Evolutionary conservation across 2,329 filamentous ascomycete genomes (phyloP).

Genomic region (Thelonectria discophora): DNA sequence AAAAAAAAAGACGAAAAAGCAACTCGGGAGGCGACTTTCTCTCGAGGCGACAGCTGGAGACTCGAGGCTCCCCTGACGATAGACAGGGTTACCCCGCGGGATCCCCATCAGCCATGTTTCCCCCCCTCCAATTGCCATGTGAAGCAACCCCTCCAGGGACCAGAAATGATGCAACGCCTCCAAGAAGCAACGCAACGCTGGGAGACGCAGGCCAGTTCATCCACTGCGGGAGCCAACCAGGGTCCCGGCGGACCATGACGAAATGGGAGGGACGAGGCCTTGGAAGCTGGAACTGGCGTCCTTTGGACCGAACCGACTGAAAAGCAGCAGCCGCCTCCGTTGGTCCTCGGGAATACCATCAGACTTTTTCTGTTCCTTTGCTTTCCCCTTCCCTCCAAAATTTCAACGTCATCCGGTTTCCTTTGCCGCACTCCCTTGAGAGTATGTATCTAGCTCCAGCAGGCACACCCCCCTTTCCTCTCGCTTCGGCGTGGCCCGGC

Average conservation of each 20-base stretch:
- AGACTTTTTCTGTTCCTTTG: background rate
- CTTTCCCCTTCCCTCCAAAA: constrained; percentile 4
- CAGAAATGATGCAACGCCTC: background rate
- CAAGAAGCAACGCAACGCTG: constrained; percentile 2
- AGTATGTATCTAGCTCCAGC: too few relatives aligned
- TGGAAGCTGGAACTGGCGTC: constrained; percentile 29
- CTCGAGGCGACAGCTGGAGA: too few relatives aligned
- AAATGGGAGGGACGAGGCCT: constrained; percentile 28
- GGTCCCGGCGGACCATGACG: constrained; percentile 33
- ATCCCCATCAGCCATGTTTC: constrained; percentile 18
- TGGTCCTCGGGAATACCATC: constrained; percentile 39
- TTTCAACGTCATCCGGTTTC: background rate
- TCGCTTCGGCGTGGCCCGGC: constrained; percentile 6
- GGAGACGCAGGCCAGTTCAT: constrained; percentile 16
- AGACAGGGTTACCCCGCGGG: constrained; percentile 35
- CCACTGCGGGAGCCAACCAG: constrained; percentile 36
- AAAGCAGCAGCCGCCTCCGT: constrained; percentile 27
- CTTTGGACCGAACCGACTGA: constrained; percentile 42
- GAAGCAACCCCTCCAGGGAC: constrained; percentile 9
- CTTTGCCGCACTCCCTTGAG: background rate
- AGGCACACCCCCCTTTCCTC: background rate
- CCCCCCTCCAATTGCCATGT: constrained; percentile 18
- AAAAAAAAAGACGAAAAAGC: constrained; percentile 5
- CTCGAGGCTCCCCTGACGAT: too few relatives aligned
- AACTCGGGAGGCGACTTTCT: too few relatives aligned